Base-by-base conservation (phyloP, 2,329 filamentous ascomycete genomes). In the Cercospora zeae-maydis region DNA sequence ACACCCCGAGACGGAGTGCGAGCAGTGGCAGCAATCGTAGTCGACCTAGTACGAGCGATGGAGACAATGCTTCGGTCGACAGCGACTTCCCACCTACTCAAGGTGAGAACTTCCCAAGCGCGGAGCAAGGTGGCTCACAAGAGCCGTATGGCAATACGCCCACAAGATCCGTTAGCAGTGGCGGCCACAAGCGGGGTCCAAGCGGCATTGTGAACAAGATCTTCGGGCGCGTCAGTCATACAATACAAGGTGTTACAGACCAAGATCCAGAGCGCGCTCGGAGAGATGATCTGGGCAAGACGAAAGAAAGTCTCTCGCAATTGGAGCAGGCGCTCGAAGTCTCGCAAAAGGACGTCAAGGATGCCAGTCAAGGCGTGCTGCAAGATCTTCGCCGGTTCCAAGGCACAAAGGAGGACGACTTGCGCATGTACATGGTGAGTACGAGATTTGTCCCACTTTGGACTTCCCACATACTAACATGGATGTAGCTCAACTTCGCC, bases 261-360 rank as follows among this genome's bases (percentile, higher is more conserved):
- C 91, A 96, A 45, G 95, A 99, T 74, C 95, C 95, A 0, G 95
- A 99, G 78, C 84, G 93, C 66, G 96, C 93, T 47, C 84, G 95
- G 58, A 85, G 95, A 59, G 95, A 99, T 75, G 89, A 92, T 67
- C 97, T 99, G 70, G 93, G 93, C 39, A 98, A 97, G 82, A 99
- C 95, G 0, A 88, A 89, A 67, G 95, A 99, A 78, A 91, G 88
- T 62, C 87, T 99, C 66, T 84, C 80, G 13, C 85, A 97, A 80
- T 83, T 99, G 58, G 93, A 98, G 77, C 92, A 96, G 80, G 95
- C 95, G 0, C 85, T 97, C 62, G 85, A 92, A 33, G 93, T 91
- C 4, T 91, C 92, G 4, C 92, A 93, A 66, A 88, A 92, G 72
- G 95, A 99, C 74, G 95, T 98, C 64, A 93, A 90, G 75, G 92